Evolutionary conservation across 345 rosid genomes (phyloP), one percentile per base, ranked within the genome.

Genomic region (Sapria himalayana): DNA sequence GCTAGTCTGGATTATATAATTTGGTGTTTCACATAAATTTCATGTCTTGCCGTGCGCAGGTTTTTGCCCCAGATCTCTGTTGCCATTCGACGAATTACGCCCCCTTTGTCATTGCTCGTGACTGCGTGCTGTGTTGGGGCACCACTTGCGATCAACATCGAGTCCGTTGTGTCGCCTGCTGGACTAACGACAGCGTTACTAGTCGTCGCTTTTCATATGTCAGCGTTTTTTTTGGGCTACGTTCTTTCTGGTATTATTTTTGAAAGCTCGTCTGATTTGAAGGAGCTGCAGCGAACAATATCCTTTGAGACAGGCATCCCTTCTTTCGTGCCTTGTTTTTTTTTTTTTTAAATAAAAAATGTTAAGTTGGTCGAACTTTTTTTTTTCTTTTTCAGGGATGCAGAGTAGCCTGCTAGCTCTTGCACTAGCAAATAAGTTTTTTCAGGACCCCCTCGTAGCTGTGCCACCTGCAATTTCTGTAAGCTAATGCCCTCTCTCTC

Each of bases 321-420:
- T 21, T 35, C 29, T 57, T 33, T 37, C 18, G 21, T 21, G 29
- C 15, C 0, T n/a, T 6, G 29, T 25, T 17, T 7, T 14, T 22
- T 1, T 0, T 0, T 31, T 32, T 25, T 10, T n/a, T 24, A 11
- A 21, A 12, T 19, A 2, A 17, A 12, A 2, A n/a, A 33, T 9
- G 16, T 19, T 12, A 9, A 12, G 41, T 44, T 20, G 20, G 25
- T 27, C 36, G 33, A 17, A 34, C 60, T 38, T 15, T 47, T 15
- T 25, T 33, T 33, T 29, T 23, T 23, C 37, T 13, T 53, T 43
- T 43, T 31, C 60, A 85, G 97, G 97, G 41, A 86, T 86, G 97
- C 97, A 86, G 58, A 86, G 97, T 67, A 86, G 97, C 53, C 97
- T 81, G 55, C 52, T 81, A 33, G 97, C 92, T 20, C 79, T 86